Base-by-base conservation (phyloP, 2,329 filamentous ascomycete species). In the Nemania serpens region DNA sequence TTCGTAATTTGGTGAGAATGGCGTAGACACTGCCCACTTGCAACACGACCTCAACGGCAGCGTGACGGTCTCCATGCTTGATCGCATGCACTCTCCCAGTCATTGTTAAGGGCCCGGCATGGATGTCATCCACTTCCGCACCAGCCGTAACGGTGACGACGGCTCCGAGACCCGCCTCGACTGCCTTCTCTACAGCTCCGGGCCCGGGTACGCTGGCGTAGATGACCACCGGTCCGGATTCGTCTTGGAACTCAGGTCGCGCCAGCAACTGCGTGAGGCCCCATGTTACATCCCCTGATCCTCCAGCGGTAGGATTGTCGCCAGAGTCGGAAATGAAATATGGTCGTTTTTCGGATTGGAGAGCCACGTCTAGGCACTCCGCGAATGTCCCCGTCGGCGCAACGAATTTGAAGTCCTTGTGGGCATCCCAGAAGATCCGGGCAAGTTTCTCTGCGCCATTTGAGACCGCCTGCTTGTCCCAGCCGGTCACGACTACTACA, bases 261-360 rank as follows among this genome's bases (percentile, higher is more conserved):
- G 69, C 72, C 9, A 84, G 74, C 15, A 84, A 68, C 50, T 77
- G 72, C 0, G 76, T 76, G 5, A 84, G 67, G 0, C 80, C 78
- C 80, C 81, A 84, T 0, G 81, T 83, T 15, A 84, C 78, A 64
- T 84, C 81, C 0, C 82, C 82, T 0, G 81, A 80, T 0, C 81
- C 82, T 5, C 82, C 82, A 1, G 82, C 82, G 0, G 82, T 84
- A 6, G 82, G 82, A 53, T 84, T 84, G 59, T 84, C 82, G 0
- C 82, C 82, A 1, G 81, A 84, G 68, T 84, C 82, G 0, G 81
- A 84, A 58, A 84, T 80, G 66, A 84, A 84, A 61, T 77, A 84
- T 0, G 82, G 82, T 7, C 75, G 75, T 15, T 74, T 70, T 1
- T 68, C 58, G 0, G 78, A 76, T 5, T 66, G 62, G 9, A 83